A percentile compares a stretch with the other conserved stretches of the same genome.
phyloP scores from a whole-genome alignment of 495 filamentous ascomycete species.

The Sordaria brevicollis region DNA sequence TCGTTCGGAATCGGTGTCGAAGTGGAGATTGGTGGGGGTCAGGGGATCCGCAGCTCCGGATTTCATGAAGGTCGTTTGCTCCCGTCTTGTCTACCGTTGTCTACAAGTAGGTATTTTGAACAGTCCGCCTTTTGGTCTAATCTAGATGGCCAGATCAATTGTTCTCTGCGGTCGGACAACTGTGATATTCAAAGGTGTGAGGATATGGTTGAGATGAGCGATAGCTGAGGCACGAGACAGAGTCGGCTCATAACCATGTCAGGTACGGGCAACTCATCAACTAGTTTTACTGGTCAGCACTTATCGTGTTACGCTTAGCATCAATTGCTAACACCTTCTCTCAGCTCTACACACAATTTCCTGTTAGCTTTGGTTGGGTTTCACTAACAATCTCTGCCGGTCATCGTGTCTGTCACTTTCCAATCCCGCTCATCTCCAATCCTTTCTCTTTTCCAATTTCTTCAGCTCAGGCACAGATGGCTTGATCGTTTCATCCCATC shows the following conservation, averaged over 20 bases:
- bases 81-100: too few relatives aligned
- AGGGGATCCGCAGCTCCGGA: not conserved
- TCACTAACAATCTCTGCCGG: not conserved
- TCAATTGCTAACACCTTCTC: not conserved
- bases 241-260: not conserved
- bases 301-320: too few relatives aligned
- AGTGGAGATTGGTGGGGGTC: not conserved
- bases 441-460: not conserved
- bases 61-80: too few relatives aligned
- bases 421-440: not conserved
- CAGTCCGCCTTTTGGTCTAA: too few relatives aligned
- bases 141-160: too few relatives aligned
- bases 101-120: too few relatives aligned
- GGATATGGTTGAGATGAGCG: not conserved
- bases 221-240: not conserved
- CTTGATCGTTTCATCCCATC: not conserved
- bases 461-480: not conserved
- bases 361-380: not conserved
- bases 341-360: constrained; percentile 1
- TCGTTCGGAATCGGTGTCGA: not conserved
- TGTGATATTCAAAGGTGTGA: not conserved
- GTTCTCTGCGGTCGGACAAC: not conserved
- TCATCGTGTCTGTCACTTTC: not conserved
- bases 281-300: not conserved
- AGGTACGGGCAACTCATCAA: not conserved